Conservation (phyloP, 1,139 yeast species). For the Suhomyces atakaporum region DNA sequence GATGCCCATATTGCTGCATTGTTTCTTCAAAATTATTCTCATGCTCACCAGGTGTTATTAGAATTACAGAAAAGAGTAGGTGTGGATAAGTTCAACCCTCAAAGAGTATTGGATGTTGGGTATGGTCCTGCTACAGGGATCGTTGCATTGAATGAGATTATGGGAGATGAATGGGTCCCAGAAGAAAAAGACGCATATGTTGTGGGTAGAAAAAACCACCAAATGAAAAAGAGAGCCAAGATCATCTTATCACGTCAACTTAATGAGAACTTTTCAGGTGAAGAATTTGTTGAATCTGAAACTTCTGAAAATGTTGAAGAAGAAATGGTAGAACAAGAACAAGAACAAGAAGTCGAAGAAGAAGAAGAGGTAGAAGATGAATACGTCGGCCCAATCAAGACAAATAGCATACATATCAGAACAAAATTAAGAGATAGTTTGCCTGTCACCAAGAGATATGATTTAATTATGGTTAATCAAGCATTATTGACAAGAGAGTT, state of each 20-base stretch:
- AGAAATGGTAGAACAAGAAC: background rate
- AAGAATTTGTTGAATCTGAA: too few relatives aligned
- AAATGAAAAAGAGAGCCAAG: constrained; percentile 82
- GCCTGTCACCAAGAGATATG: constrained; percentile 59
- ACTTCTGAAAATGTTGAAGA: constrained; percentile 19
- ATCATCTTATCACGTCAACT: constrained; percentile 70
- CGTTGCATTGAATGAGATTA: constrained; percentile 79
- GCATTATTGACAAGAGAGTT: constrained; percentile 64
- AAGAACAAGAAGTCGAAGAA: constrained; percentile 3
- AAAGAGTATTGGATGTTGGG: constrained; percentile 74
- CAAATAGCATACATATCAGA: constrained; percentile 52
- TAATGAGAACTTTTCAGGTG: constrained; percentile 43
- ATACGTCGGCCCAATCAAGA: constrained; percentile 60
- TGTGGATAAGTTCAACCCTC: constrained; percentile 56
- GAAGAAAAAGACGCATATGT: constrained; percentile 69
- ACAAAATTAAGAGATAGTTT: constrained; percentile 55
- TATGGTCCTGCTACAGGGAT: constrained; percentile 94
- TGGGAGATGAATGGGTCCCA: constrained; percentile 67
- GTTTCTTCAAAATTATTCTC: constrained; percentile 84
- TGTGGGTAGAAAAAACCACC: constrained; percentile 58
- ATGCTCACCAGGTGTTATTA: constrained; percentile 61
- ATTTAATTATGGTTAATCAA: constrained; percentile 82
- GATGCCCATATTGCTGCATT: constrained; percentile 83
- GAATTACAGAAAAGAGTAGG: constrained; percentile 65
- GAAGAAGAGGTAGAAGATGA: constrained; percentile 18